Evolutionary conservation across 768 basidiomycete species (phyloP).

Genomic region (Kwoniella botswanensis): DNA sequence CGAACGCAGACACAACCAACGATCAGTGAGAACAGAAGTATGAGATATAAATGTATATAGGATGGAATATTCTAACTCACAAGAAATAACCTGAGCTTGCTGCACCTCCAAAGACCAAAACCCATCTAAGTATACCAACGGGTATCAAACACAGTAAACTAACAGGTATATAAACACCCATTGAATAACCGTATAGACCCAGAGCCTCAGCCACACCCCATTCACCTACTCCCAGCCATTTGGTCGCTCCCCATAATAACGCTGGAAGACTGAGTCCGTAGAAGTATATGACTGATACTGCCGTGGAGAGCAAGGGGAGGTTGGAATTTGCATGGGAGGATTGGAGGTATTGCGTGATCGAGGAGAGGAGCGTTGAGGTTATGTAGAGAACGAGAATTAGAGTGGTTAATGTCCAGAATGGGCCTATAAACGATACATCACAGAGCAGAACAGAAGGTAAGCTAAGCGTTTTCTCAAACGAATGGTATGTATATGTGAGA

Average conservation of each 20-base stretch:
- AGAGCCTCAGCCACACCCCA: slow-evolving; percentile 79
- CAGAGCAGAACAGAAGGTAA: not conserved
- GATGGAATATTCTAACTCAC: slow-evolving; percentile 23
- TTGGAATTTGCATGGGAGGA: slow-evolving; percentile 59
- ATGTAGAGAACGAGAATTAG: slow-evolving; percentile 91
- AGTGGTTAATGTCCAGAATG: slow-evolving; percentile 97
- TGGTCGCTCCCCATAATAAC: slow-evolving; percentile 78
- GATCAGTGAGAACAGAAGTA: no score
- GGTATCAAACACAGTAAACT: slow-evolving; percentile 77
- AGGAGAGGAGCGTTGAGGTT: slow-evolving; percentile 87
- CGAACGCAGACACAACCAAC: no score
- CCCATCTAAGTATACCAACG: slow-evolving; percentile 79
- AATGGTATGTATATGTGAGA: no score
- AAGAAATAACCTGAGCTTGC: slow-evolving; percentile 87
- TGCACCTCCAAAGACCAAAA: slow-evolving; percentile 73
- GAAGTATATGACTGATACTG: slow-evolving; percentile 74
- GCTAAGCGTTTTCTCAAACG: not conserved
- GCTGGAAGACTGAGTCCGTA: slow-evolving; percentile 85
- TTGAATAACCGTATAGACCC: slow-evolving; percentile 61
- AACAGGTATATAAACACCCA: slow-evolving; percentile 56
- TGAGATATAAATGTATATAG: no score
- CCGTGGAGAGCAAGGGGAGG: slow-evolving; percentile 81
- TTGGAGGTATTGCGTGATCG: slow-evolving; percentile 84
- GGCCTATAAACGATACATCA: slow-evolving; percentile 70
- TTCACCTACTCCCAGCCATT: slow-evolving; percentile 85